A percentile compares a stretch with the other conserved stretches of the same genome.
Conservation (phyloP, 805 yeast genomes). For the Cyberlindnera bimundalis region DNA sequence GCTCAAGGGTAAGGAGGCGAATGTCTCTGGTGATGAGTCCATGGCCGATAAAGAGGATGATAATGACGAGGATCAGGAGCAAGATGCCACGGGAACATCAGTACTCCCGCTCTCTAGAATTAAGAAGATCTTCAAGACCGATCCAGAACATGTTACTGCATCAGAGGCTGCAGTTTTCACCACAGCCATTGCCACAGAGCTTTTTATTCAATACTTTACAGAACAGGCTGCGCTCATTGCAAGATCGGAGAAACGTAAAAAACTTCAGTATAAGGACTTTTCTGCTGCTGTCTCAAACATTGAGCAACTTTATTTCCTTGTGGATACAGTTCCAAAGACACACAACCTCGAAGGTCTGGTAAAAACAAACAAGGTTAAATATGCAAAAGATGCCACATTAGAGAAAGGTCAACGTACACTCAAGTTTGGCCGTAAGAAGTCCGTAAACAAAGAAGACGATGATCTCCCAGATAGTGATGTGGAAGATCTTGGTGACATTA, state of each 20-base stretch:
- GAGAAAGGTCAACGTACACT: slow-evolving; percentile 43
- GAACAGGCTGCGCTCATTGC: slow-evolving; percentile 69
- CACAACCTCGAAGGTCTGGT: slow-evolving; percentile 47
- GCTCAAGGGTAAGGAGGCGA: slow-evolving; percentile 6
- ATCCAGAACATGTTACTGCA: slow-evolving; percentile 66
- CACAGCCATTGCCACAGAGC: slow-evolving; percentile 73
- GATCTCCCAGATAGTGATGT: slow-evolving; percentile 26
- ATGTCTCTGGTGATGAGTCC: not conserved
- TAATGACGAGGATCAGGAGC: slow-evolving; percentile 25
- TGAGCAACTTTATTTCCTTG: slow-evolving; percentile 60
- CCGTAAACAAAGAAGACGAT: slow-evolving; percentile 17
- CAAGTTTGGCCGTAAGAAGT: slow-evolving; percentile 24
- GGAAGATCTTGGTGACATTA: slow-evolving; percentile 22
- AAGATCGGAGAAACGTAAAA: slow-evolving; percentile 61
- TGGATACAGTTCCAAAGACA: slow-evolving; percentile 65
- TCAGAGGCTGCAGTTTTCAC: slow-evolving; percentile 72
- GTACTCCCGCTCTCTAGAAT: slow-evolving; percentile 64
- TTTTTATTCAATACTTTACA: slow-evolving; percentile 64
- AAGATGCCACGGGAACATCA: slow-evolving; percentile 31
- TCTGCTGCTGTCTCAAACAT: slow-evolving; percentile 56
- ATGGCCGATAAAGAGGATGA: slow-evolving; percentile 9
- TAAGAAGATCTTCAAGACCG: slow-evolving; percentile 69
- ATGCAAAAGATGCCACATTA: slow-evolving; percentile 21
- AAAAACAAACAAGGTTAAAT: slow-evolving; percentile 37
- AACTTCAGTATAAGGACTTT: slow-evolving; percentile 67